These are phyloP conservation scores for Rossbeevera mucosa DNA, from an alignment of 768 basidiomycete genomes.

Conservation along the genomic window DNA sequence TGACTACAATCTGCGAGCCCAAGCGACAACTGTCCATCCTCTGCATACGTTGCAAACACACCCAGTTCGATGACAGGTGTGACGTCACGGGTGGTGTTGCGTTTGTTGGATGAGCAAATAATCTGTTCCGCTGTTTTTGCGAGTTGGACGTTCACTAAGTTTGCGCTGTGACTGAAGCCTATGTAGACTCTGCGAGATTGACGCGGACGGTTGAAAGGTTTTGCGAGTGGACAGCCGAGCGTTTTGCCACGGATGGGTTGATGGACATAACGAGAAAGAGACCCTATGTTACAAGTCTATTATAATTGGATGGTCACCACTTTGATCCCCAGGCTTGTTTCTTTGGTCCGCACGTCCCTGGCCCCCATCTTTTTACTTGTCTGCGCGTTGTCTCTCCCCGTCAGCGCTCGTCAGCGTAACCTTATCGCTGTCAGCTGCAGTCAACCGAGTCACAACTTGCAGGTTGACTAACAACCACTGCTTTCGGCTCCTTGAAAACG, in stretches of 20 bases:
- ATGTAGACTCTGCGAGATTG: background rate
- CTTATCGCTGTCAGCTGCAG: background rate
- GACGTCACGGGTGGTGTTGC: background rate
- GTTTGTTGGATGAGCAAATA: too few relatives aligned
- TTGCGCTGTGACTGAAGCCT: too few relatives aligned
- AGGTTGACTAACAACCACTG: constrained; percentile 19
- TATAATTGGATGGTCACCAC: background rate
- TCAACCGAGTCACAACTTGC: constrained; percentile 1
- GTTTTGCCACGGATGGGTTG: background rate
- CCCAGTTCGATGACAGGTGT: too few relatives aligned
- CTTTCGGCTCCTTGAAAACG: constrained; percentile 27
- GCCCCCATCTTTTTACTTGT: background rate
- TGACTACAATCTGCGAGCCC: too few relatives aligned
- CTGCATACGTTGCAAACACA: too few relatives aligned
- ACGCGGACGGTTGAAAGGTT: background rate
- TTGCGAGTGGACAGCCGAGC: background rate
- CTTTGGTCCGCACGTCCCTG: constrained; percentile 12
- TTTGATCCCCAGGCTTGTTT: constrained; percentile 8
- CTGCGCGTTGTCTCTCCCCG: background rate
- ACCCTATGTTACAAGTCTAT: constrained; percentile 22
- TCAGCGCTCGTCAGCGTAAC: background rate
- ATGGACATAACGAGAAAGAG: constrained; percentile 14
- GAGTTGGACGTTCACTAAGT: too few relatives aligned
- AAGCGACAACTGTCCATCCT: too few relatives aligned
- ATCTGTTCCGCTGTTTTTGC: too few relatives aligned